These are phyloP conservation scores for Diaporthe sp. DNA, from an alignment of 2,329 filamentous ascomycete genomes.

Conservation along the genomic window DNA sequence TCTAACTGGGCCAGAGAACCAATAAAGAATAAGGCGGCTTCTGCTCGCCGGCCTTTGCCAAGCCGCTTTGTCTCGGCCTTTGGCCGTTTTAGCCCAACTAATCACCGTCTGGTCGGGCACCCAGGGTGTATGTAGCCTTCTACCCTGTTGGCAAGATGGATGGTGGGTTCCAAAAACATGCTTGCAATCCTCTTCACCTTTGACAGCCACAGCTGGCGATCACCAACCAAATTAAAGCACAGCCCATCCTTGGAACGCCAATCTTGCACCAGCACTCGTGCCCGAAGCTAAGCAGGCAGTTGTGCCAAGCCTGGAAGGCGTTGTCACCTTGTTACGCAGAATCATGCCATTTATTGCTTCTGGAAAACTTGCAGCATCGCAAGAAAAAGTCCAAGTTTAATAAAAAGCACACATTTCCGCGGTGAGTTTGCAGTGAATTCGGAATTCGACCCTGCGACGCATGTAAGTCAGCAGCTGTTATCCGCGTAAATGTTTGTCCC, in stretches of 20 bases:
- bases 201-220: not conserved
- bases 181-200: not conserved
- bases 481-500: not conserved
- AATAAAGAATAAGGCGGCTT: not conserved
- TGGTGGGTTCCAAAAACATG: not conserved
- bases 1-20: too few species aligned
- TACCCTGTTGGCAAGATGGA: not conserved
- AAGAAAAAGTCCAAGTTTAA: not conserved
- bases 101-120: not conserved
- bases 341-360: not conserved
- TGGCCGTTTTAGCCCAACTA: not conserved
- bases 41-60: not conserved
- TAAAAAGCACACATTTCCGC: not conserved
- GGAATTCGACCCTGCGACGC: not conserved
- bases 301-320: not conserved
- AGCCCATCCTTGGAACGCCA: not conserved
- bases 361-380: not conserved
- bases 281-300: not conserved
- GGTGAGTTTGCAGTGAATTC: not conserved
- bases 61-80: not conserved
- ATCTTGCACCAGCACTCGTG: conserved; percentile 3
- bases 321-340: conserved; percentile 11
- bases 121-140: not conserved
- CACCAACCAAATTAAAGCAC: not conserved
- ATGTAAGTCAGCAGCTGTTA: not conserved